Evolutionary conservation across 1,284 basidiomycete genomes (phyloP), one percentile per base, ranked within the genome.

Genomic region (Peniophora sp.): DNA sequence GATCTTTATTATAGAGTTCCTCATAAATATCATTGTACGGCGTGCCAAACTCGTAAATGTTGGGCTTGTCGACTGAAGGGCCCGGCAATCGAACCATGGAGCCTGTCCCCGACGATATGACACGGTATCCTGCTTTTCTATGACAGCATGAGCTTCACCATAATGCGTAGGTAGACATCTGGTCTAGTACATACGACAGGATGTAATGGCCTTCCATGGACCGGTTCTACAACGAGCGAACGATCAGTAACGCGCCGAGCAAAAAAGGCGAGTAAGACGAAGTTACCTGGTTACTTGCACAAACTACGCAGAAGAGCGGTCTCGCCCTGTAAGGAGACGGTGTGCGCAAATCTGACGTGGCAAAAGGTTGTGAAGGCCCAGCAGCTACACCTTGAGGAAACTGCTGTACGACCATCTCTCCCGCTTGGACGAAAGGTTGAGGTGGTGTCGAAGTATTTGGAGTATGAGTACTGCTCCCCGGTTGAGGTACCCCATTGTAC

Each of bases 181-280:
- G 47, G 36, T 32, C 12, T 32, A 47, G 43, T 27, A 78, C 90
- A 70, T 60, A 95, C 89, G 86, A 72, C 43, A 99, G 70, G 10
- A 97, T 92, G 61, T 86, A 81, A 65, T 99, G 97, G 0, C 93
- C 97, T 67, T 98, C 96, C 97, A 99, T 99, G 1, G 95, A 98
- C 34, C 97, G 87, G 66, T 99, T 99, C 91, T 99, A 67, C 45
- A 47, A 35, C 8, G 32, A 34, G 43, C 38, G 14, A 43, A 22
- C 34, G 16, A 39, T 24, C 38, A 10, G 50, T 44, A 12, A 9
- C 41, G 11, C n/a, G n/a, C n/a, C n/a, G n/a, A n/a, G n/a, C 22
- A 36, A 47, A 22, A 24, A n/a, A 22, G 20, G 24, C 25, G 32
- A 25, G n/a, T 20, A 12, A 3, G 16, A 25, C 11, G 24, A 12